Evolutionary conservation across 305 asterid species (phyloP).

Genomic region (Fraxinus latifolia): DNA sequence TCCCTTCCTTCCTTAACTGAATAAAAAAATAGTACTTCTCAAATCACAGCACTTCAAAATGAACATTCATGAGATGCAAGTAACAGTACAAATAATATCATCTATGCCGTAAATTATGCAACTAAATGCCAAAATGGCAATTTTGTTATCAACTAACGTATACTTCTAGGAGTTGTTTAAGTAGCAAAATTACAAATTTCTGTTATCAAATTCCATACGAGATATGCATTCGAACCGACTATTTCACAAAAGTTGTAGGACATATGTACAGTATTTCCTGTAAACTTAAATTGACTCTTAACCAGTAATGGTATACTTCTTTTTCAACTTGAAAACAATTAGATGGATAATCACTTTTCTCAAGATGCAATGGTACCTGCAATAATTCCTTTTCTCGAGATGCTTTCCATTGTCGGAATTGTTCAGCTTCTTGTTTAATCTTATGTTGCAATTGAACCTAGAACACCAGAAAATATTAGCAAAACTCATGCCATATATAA

Average conservation of each 20-base stretch:
- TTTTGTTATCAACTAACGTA: not conserved
- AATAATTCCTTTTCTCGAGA: slow-evolving; percentile 91
- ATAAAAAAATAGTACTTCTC: not conserved
- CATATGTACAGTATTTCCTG: not conserved
- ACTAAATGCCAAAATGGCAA: not conserved
- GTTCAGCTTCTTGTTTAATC: slow-evolving; percentile 98
- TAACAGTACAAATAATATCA: not conserved
- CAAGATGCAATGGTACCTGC: slow-evolving; percentile 49
- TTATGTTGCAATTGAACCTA: slow-evolving; percentile 96
- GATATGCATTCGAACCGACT: not conserved
- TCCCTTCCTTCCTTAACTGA: slow-evolving; percentile 96
- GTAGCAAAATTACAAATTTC: not conserved
- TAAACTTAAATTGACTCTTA: not conserved
- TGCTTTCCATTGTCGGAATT: slow-evolving; percentile 97
- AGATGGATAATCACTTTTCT: not conserved
- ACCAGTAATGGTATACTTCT: not conserved
- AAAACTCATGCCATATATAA: not conserved
- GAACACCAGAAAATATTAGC: slow-evolving; percentile 23
- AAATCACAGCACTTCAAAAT: slow-evolving; percentile 4
- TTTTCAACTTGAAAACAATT: not conserved
- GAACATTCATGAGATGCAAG: slow-evolving; percentile 9
- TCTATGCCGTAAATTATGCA: not conserved
- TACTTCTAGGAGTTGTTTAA: not conserved
- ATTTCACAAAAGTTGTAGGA: not conserved
- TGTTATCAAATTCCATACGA: not conserved